Conservation (phyloP, 805 yeast genomes). For the Pichia phayaonensis region DNA sequence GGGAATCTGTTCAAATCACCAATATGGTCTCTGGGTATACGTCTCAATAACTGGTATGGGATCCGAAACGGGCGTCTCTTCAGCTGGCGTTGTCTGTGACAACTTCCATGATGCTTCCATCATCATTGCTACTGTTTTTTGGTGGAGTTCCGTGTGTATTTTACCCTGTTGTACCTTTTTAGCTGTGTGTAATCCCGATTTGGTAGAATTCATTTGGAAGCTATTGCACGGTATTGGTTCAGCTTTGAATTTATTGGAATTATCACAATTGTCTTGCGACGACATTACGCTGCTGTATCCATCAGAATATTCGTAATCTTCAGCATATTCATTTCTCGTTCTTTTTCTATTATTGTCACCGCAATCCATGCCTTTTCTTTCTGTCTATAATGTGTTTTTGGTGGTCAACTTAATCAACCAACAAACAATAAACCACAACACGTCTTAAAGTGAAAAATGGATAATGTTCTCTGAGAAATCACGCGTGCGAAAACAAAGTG, state of each 20-base stretch:
- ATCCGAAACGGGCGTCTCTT: neutral
- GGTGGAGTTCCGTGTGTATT: conserved; percentile 9
- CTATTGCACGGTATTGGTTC: no score
- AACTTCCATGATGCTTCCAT: conserved; percentile 12
- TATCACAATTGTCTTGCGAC: neutral
- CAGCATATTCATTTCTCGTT: neutral
- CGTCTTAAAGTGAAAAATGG: neutral
- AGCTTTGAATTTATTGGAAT: neutral
- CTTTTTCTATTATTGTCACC: neutral
- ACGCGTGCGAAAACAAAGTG: neutral
- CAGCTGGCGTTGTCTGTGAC: neutral
- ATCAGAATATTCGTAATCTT: neutral
- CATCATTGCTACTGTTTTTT: conserved; percentile 21
- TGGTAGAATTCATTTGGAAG: no score
- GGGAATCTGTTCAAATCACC: no score
- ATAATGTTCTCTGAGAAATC: no score
- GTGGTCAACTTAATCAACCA: no score
- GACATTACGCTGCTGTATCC: neutral
- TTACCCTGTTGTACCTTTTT: conserved; percentile 1
- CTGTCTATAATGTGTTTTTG: no score
- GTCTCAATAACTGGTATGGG: neutral
- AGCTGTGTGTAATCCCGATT: neutral
- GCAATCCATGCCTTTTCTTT: neutral
- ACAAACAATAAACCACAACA: neutral
- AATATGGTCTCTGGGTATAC: neutral